phyloP scores from a whole-genome alignment of 2,329 filamentous ascomycete species.

The Amesomyces nigricolor region DNA sequence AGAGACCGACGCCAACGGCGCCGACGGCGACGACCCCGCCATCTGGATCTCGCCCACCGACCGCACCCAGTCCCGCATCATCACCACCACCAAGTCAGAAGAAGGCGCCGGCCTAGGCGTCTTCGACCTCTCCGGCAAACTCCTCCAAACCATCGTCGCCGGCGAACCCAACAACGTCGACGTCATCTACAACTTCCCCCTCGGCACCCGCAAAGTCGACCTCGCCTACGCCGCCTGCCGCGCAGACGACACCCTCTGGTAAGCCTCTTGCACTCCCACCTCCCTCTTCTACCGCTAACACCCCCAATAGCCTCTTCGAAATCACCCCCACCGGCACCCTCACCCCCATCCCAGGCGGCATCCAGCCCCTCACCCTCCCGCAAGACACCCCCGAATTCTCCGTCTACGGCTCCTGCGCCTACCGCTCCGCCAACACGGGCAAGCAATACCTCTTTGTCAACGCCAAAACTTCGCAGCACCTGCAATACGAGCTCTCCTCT shows the following conservation, averaged over 20 bases:
- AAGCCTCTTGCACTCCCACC: background rate
- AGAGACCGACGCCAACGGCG: conserved; percentile 16
- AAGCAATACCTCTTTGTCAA: conserved; percentile 20
- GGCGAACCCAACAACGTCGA: conserved; percentile 17
- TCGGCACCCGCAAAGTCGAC: conserved; percentile 8
- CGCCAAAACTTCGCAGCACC: conserved; percentile 12
- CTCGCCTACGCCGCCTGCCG: conserved; percentile 14
- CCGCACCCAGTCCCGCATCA: conserved; percentile 12
- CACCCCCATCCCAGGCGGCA: conserved; percentile 6
- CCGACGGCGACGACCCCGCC: conserved; percentile 16
- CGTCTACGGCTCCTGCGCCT: conserved; percentile 18
- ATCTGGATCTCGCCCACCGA: conserved; percentile 17
- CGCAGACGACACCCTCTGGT: conserved; percentile 15
- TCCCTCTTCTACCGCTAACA: background rate
- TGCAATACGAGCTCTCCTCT: conserved; percentile 13
- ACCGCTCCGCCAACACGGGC: conserved; percentile 9
- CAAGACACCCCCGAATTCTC: background rate
- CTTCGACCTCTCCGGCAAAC: conserved; percentile 16
- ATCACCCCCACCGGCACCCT: conserved; percentile 12
- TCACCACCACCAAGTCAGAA: conserved; percentile 15
- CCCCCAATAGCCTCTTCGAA: conserved; percentile 7
- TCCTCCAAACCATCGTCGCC: conserved; percentile 11
- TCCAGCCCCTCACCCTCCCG: conserved; percentile 1
- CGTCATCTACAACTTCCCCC: conserved; percentile 15
- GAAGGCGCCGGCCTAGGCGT: conserved; percentile 11